A percentile compares a stretch with the other conserved stretches of the same genome.
phyloP scores from a whole-genome alignment of 176 grass and related monocot species.

The Cymbopogon citratus region DNA sequence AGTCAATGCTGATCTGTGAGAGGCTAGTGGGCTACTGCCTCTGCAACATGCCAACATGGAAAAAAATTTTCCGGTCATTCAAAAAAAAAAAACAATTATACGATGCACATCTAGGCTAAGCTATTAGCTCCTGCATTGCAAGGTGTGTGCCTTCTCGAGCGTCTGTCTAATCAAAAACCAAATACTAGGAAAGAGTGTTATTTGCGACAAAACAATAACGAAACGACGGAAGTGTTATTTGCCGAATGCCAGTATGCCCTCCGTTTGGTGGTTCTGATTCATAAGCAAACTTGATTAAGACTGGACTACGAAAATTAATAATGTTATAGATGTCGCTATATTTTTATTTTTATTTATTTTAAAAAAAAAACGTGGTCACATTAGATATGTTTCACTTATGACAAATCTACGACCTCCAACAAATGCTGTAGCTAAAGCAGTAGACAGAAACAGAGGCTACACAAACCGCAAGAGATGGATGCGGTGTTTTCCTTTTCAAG shows the following conservation, averaged over 20 bases:
- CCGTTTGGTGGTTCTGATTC: background rate
- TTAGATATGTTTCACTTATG: background rate
- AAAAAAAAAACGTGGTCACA: background rate
- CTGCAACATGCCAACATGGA: background rate
- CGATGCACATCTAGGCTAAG: no score
- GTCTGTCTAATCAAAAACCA: background rate
- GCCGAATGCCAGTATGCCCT: background rate
- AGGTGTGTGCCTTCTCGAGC: no score
- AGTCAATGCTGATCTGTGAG: no score
- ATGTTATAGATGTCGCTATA: background rate
- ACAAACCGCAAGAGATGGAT: conserved; percentile 34
- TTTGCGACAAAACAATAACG: no score
- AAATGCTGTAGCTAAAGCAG: background rate
- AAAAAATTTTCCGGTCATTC: background rate
- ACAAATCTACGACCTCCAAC: background rate
- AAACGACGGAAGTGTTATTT: background rate
- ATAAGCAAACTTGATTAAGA: background rate
- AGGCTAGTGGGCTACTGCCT: background rate
- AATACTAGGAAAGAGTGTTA: background rate
- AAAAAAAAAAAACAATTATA: background rate
- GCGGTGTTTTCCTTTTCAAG: conserved; percentile 39
- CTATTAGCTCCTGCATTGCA: no score
- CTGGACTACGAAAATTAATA: background rate
- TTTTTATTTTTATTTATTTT: no score
- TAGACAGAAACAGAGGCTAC: conserved; percentile 2